Conservation (phyloP, 2,329 filamentous ascomycete species). For the Akanthomyces lecanii region DNA sequence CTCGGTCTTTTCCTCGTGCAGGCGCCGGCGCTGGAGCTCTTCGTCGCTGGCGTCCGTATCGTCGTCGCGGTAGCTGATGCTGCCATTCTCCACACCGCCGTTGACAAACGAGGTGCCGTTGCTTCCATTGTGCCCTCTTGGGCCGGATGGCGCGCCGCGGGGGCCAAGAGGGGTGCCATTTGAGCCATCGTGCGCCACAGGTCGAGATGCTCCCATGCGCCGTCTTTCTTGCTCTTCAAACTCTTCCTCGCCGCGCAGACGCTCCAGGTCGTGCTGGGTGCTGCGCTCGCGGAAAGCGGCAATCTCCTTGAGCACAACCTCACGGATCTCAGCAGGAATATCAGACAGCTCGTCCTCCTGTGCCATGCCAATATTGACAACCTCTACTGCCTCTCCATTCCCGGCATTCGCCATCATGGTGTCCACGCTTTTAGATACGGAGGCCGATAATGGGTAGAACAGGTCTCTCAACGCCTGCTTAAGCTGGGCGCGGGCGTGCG, state of each 20-base stretch:
- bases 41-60: constrained; percentile 84
- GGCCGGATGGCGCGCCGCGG: constrained; percentile 60
- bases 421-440: constrained; percentile 61
- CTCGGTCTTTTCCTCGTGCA: constrained; percentile 68
- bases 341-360: constrained; percentile 92
- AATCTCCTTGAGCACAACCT: constrained; percentile 91
- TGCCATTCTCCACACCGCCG: constrained; percentile 41
- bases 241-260: constrained; percentile 83
- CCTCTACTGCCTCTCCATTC: constrained; percentile 66
- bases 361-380: constrained; percentile 82
- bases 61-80: constrained; percentile 67
- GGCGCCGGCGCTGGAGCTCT: constrained; percentile 71
- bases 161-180: constrained; percentile 40
- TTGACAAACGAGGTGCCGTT: constrained; percentile 67
- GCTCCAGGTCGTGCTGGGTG: constrained; percentile 81
- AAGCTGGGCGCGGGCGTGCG: constrained; percentile 64
- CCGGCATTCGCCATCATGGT: constrained; percentile 62
- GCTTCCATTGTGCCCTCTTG: constrained; percentile 61
- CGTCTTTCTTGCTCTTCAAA: constrained; percentile 81
- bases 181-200: constrained; percentile 67
- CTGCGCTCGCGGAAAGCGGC: constrained; percentile 90
- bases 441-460: constrained; percentile 57
- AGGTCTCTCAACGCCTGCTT: constrained; percentile 65
- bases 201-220: constrained; percentile 56
- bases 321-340: constrained; percentile 93